Percentiles rank a stretch among this genome's conserved stretches.
Evolutionary conservation across 2,329 filamentous ascomycete species (phyloP).

Genomic region (Diaporthe longicolla): DNA sequence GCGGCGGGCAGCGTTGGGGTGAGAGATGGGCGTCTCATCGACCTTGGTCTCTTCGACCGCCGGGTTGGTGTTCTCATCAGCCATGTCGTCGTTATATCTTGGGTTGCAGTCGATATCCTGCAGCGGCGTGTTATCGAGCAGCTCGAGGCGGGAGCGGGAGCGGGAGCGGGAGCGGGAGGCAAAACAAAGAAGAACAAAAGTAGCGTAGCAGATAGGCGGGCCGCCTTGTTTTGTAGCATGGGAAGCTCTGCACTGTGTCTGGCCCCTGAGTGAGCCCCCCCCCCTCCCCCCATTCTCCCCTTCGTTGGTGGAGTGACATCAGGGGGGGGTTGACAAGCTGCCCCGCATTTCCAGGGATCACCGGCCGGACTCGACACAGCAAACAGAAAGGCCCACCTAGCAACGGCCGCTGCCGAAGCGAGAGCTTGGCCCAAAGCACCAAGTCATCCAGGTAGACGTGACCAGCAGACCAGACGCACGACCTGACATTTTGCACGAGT

Average conservation of each 20-base stretch:
- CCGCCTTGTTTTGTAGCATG: slow-evolving; percentile 28
- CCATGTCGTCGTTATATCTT: slow-evolving; percentile 52
- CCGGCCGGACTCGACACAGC: neutral
- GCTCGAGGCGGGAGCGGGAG: neutral
- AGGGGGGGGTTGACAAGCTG: slow-evolving; percentile 2
- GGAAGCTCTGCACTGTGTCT: slow-evolving; percentile 10
- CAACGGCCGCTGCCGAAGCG: slow-evolving; percentile 25
- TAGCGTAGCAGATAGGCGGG: neutral
- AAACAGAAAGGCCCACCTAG: slow-evolving; percentile 10
- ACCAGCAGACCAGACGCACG: too few species aligned
- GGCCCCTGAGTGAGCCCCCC: slow-evolving; percentile 22
- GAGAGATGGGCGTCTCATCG: slow-evolving; percentile 72
- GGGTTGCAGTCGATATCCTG: neutral
- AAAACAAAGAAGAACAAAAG: neutral
- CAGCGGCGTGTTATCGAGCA: neutral
- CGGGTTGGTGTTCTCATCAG: slow-evolving; percentile 63
- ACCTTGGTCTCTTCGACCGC: slow-evolving; percentile 61
- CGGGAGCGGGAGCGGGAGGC: neutral
- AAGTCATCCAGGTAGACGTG: too few species aligned
- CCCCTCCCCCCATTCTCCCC: neutral
- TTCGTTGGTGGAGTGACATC: slow-evolving; percentile 28
- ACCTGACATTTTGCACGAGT: too few species aligned
- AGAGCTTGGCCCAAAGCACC: neutral
- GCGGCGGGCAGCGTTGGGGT: slow-evolving; percentile 67
- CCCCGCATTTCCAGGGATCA: slow-evolving; percentile 26